A percentile compares a stretch with the other conserved stretches of the same genome.
Conservation (phyloP, 306 rosid genomes). For the Vicia sativa region DNA sequence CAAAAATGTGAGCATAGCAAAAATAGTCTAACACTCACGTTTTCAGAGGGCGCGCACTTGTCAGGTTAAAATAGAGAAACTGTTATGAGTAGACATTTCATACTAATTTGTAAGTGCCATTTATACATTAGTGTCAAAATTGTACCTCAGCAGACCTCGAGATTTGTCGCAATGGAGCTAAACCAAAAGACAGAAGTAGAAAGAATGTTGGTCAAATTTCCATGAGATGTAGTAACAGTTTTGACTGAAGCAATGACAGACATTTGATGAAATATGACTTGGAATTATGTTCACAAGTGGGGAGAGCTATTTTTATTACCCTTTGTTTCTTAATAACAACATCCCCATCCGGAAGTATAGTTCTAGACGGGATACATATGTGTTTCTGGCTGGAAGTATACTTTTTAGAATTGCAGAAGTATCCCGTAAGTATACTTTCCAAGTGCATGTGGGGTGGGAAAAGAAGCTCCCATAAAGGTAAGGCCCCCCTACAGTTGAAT, state of each 20-base stretch:
- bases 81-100: not conserved
- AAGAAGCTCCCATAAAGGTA: too few relatives aligned
- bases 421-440: too few relatives aligned
- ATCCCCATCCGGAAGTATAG: too few relatives aligned
- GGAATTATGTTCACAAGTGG: not conserved
- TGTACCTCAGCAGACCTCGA: not conserved
- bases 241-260: not conserved
- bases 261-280: not conserved
- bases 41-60: not conserved
- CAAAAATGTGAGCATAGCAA: not conserved
- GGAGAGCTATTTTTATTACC: too few relatives aligned
- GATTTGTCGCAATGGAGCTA: not conserved
- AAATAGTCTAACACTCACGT: not conserved
- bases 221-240: not conserved
- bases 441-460: too few relatives aligned
- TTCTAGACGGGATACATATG: too few relatives aligned
- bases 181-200: not conserved
- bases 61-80: not conserved
- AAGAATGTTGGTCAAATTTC: not conserved
- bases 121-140: not conserved
- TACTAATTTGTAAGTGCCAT: not conserved
- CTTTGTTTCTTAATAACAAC: too few relatives aligned
- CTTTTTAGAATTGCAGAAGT: too few relatives aligned
- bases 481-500: not conserved
- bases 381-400: too few relatives aligned